Conservation (phyloP, 78 protist species). For the Dictyostelium capitatum region DNA sequence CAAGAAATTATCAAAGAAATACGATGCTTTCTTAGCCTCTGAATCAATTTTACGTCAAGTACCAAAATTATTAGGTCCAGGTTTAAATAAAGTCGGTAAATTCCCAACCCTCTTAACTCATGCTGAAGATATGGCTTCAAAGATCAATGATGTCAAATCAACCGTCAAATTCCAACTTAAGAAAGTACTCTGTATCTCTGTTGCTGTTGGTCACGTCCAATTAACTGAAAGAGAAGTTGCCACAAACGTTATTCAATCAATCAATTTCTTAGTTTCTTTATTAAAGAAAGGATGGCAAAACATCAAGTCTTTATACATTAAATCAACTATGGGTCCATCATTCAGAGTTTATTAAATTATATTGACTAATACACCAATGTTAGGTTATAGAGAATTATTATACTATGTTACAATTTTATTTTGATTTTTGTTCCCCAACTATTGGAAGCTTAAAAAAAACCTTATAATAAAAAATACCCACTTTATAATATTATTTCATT, state of each 20-base stretch:
- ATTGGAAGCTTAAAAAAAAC: constrained; percentile 19
- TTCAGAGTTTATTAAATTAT: constrained; percentile 93
- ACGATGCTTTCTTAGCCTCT: constrained; percentile 99
- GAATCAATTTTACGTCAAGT: constrained; percentile 96
- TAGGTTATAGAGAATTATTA: not conserved
- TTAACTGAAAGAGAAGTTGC: constrained; percentile 94
- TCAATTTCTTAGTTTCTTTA: constrained; percentile 99
- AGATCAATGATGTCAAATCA: constrained; percentile 95
- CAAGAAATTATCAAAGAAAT: constrained; percentile 97
- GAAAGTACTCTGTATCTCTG: constrained; percentile 98
- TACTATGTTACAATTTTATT: not conserved
- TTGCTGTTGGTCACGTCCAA: constrained; percentile 98
- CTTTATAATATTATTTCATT: not conserved
- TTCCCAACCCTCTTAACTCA: constrained; percentile 97
- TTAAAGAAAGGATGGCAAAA: constrained; percentile 99
- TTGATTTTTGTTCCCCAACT: constrained; percentile 12
- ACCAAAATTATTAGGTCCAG: constrained; percentile 99
- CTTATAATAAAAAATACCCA: constrained; percentile 18
- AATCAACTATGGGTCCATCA: constrained; percentile 98
- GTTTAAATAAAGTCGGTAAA: constrained; percentile 99
- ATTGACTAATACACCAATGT: constrained; percentile 5
- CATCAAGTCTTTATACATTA: constrained; percentile 97
- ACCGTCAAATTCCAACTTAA: constrained; percentile 99
- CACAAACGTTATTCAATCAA: constrained; percentile 94
- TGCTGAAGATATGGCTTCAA: constrained; percentile 92